phyloP scores from a whole-genome alignment of 352 stramenopile species.

The Phytophthora idaei region DNA sequence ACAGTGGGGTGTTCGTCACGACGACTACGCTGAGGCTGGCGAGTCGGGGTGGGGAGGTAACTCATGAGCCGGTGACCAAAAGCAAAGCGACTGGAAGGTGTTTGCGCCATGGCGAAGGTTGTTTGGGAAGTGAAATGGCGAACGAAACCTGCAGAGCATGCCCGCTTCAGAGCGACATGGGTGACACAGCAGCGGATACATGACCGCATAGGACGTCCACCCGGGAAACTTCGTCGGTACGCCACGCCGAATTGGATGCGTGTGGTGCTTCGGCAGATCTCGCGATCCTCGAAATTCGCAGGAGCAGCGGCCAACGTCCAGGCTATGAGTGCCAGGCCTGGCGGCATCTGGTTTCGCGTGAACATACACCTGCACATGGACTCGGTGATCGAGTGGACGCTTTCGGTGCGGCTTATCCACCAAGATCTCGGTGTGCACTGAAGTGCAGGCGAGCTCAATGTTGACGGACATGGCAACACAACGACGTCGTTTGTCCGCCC shows the following conservation, averaged over 20 bases:
- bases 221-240: slow-evolving; percentile 10
- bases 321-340: slow-evolving; percentile 1
- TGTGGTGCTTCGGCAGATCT: neutral
- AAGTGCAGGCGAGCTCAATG: neutral
- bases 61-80: slow-evolving; percentile 9
- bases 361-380: slow-evolving; percentile 2
- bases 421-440: slow-evolving; percentile 9
- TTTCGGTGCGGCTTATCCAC: slow-evolving; percentile 9
- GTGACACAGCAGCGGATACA: slow-evolving; percentile 9
- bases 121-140: neutral
- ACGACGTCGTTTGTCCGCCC: neutral
- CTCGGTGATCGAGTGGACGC: slow-evolving; percentile 9
- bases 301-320: neutral
- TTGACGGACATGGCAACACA: neutral
- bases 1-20: slow-evolving; percentile 11
- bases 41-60: slow-evolving; percentile 1
- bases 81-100: neutral
- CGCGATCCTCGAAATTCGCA: neutral
- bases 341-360: slow-evolving; percentile 11
- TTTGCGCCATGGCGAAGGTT: neutral
- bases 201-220: slow-evolving; percentile 6
- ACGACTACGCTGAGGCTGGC: neutral
- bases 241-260: neutral
- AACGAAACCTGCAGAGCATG: too few species aligned
- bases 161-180: neutral